Percentiles rank a stretch among this genome's conserved stretches.
Conservation (phyloP, 2,329 filamentous ascomycete species). For the Neopestalotiopsis clavispora region DNA sequence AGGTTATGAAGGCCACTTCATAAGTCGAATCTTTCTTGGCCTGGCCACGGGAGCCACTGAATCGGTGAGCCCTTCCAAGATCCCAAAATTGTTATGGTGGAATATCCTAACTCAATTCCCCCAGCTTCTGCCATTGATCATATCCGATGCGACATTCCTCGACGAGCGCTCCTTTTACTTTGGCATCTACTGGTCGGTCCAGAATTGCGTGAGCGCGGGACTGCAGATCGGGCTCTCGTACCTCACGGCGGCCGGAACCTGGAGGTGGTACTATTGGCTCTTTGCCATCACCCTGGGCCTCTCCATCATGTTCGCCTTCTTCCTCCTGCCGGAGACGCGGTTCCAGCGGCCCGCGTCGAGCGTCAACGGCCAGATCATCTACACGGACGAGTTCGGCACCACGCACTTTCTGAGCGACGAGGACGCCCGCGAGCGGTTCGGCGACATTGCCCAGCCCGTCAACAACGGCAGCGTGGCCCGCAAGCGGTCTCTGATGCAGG, state of each 20-base stretch:
- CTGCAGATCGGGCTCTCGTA: constrained; percentile 42
- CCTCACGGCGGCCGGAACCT: constrained; percentile 38
- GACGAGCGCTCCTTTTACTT: constrained; percentile 42
- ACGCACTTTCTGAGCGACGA: constrained; percentile 37
- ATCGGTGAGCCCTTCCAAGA: constrained; percentile 22
- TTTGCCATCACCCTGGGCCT: constrained; percentile 39
- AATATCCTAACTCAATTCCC: neutral
- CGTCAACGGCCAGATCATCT: constrained; percentile 38
- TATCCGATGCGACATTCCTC: constrained; percentile 45
- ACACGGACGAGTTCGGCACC: constrained; percentile 44
- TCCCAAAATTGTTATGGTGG: neutral
- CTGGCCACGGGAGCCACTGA: constrained; percentile 44
- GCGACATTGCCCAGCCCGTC: neutral
- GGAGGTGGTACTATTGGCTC: constrained; percentile 49
- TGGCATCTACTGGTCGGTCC: constrained; percentile 43
- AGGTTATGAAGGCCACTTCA: constrained; percentile 41
- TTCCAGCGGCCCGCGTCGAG: constrained; percentile 40
- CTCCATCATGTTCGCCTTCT: constrained; percentile 41
- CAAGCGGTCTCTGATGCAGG: constrained; percentile 28
- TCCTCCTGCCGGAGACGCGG: constrained; percentile 44
- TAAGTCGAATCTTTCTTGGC: constrained; percentile 40
- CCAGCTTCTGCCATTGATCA: constrained; percentile 40
- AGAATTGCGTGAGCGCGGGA: constrained; percentile 38
- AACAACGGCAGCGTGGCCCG: neutral
- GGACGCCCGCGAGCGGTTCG: constrained; percentile 33